Conservation (phyloP, 495 filamentous ascomycete species). For the Cryomyces antarcticus region DNA sequence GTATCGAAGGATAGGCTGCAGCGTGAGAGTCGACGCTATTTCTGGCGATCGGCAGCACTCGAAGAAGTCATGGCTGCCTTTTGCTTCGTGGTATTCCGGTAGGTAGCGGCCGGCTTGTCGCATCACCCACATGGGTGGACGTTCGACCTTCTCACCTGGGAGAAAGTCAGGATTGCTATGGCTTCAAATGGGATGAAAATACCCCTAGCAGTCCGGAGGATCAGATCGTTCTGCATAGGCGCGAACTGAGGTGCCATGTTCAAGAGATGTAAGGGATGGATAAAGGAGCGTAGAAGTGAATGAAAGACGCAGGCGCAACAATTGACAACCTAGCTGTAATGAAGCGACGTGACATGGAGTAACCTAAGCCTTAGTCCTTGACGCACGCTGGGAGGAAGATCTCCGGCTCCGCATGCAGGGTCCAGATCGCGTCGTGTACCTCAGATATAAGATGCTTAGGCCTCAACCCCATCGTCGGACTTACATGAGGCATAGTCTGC, state of each 20-base stretch:
- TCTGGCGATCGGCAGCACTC: constrained; percentile 86
- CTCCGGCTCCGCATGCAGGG: background rate
- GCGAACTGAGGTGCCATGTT: constrained; percentile 30
- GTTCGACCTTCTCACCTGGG: constrained; percentile 70
- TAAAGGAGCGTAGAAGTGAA: background rate
- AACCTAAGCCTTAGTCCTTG: background rate
- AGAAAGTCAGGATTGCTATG: constrained; percentile 7
- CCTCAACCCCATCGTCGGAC: no score
- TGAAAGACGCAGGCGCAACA: background rate
- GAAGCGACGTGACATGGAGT: background rate
- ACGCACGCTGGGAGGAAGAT: background rate
- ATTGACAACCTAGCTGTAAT: background rate
- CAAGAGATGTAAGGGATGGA: background rate
- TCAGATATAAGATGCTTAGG: no score
- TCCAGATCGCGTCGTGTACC: no score
- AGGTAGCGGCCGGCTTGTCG: constrained; percentile 96
- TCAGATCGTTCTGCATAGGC: constrained; percentile 72
- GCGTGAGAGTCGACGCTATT: constrained; percentile 71
- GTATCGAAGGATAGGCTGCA: constrained; percentile 87
- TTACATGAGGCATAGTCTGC: no score
- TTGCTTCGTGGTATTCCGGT: constrained; percentile 90
- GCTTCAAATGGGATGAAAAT: constrained; percentile 8
- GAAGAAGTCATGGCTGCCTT: constrained; percentile 83
- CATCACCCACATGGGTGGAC: constrained; percentile 96
- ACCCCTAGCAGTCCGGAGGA: constrained; percentile 80